phyloP scores from a whole-genome alignment of 352 stramenopile genomes.

The Pythium chondricola region DNA sequence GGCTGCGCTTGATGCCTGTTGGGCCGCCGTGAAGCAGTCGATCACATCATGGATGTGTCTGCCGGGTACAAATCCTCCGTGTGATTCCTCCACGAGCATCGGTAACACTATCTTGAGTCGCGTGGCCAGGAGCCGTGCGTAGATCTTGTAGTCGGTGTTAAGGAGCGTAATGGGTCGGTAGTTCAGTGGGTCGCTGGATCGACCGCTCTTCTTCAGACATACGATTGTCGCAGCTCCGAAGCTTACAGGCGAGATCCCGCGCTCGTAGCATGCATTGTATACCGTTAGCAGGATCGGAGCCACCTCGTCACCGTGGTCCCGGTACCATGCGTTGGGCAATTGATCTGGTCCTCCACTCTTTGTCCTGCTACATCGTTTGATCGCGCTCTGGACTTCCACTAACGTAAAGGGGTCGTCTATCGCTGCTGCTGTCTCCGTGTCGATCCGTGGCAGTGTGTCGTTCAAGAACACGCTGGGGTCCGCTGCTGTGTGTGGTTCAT shows the following conservation, averaged over 20 bases:
- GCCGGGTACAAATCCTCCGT: constrained; percentile 7
- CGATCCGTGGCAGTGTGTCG: background rate
- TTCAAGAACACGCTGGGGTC: background rate
- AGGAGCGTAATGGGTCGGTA: constrained; percentile 10
- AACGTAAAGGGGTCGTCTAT: background rate
- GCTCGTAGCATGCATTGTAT: background rate
- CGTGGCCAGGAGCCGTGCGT: background rate
- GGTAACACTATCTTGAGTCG: background rate
- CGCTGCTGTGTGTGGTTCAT: background rate
- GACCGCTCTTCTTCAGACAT: background rate
- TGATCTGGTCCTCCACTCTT: constrained; percentile 5
- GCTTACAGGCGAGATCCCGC: background rate
- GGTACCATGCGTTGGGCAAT: constrained; percentile 8
- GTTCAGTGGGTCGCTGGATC: background rate
- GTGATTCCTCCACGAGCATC: background rate
- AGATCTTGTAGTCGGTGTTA: constrained; percentile 18
- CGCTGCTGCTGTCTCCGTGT: background rate
- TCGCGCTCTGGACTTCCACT: background rate
- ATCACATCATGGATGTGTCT: constrained; percentile 10
- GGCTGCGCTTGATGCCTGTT: background rate
- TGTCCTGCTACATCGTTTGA: background rate
- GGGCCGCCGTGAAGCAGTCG: constrained; percentile 2
- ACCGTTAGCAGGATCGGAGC: background rate
- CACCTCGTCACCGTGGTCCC: background rate
- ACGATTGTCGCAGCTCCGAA: constrained; percentile 1